phyloP scores from a whole-genome alignment of 768 basidiomycete genomes.

The Scleroderma bovista region DNA sequence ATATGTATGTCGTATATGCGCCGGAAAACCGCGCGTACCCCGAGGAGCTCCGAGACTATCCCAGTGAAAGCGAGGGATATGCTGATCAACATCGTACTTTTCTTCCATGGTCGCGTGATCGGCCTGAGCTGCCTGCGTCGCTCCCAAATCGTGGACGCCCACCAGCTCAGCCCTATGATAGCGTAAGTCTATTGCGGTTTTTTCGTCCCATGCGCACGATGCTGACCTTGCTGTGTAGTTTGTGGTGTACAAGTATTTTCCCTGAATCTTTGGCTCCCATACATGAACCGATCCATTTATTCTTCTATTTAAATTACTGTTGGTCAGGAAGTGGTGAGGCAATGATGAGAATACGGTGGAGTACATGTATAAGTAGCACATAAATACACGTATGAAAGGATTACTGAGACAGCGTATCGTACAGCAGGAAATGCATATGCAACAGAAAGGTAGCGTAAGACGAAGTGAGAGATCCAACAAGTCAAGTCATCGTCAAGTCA shows the following conservation, averaged over 20 bases:
- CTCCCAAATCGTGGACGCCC: conserved; percentile 51
- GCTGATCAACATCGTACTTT: conserved; percentile 46
- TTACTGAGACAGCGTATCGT: neutral
- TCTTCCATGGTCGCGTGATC: conserved; percentile 32
- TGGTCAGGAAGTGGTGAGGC: neutral
- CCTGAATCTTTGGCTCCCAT: conserved; percentile 7
- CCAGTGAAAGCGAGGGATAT: conserved; percentile 49
- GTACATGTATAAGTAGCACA: neutral
- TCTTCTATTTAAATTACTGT: neutral
- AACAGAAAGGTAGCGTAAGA: neutral
- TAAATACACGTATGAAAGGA: neutral
- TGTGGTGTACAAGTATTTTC: conserved; percentile 33
- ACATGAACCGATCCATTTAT: neutral
- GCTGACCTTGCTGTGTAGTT: conserved; percentile 27
- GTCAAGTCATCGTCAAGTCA: neutral
- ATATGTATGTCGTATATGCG: conserved; percentile 60
- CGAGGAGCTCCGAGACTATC: conserved; percentile 54
- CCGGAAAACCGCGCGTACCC: conserved; percentile 54
- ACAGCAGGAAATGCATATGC: neutral
- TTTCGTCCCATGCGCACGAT: neutral
- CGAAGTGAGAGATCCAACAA: neutral
- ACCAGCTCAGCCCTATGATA: conserved; percentile 52
- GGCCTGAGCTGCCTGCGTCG: conserved; percentile 58
- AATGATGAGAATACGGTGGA: neutral
- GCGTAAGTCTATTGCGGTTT: conserved; percentile 28